Conservation (phyloP, 2,329 filamentous ascomycete species). For the Apiospora kogelbergensis region DNA sequence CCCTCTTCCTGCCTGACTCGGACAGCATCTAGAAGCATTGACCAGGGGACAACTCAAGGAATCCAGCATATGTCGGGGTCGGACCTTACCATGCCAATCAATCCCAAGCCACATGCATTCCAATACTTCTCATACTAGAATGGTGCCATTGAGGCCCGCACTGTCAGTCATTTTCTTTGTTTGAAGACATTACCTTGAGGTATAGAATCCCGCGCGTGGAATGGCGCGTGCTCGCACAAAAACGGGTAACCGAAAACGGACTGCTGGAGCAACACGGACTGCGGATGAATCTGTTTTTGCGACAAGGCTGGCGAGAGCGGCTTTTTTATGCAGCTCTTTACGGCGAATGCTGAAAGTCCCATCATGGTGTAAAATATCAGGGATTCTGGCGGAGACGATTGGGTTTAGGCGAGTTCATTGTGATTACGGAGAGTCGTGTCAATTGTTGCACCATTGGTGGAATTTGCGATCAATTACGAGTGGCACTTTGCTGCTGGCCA, state of each 20-base stretch:
- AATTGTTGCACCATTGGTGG: constrained; percentile 34
- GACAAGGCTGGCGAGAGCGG: background rate
- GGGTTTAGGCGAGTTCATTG: constrained; percentile 7
- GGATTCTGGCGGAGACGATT: constrained; percentile 3
- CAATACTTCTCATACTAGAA: background rate
- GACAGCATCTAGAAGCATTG: background rate
- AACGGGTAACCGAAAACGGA: background rate
- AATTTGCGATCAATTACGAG: constrained; percentile 40
- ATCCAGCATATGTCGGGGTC: background rate
- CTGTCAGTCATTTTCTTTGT: constrained; percentile 4
- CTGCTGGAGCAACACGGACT: background rate
- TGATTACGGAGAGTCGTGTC: constrained; percentile 11
- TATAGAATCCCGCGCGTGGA: background rate
- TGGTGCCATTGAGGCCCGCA: background rate
- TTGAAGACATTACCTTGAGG: background rate
- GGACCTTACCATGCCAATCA: background rate
- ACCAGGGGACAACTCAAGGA: background rate
- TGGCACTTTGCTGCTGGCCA: constrained; percentile 35
- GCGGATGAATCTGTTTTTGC: background rate
- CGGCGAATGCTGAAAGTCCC: background rate
- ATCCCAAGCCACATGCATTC: background rate
- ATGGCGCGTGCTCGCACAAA: background rate
- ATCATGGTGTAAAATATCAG: background rate
- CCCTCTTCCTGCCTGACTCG: background rate
- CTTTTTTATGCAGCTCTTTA: background rate